Conservation (phyloP, 2,329 filamentous ascomycete genomes). For the Colletotrichum nymphaeae region DNA sequence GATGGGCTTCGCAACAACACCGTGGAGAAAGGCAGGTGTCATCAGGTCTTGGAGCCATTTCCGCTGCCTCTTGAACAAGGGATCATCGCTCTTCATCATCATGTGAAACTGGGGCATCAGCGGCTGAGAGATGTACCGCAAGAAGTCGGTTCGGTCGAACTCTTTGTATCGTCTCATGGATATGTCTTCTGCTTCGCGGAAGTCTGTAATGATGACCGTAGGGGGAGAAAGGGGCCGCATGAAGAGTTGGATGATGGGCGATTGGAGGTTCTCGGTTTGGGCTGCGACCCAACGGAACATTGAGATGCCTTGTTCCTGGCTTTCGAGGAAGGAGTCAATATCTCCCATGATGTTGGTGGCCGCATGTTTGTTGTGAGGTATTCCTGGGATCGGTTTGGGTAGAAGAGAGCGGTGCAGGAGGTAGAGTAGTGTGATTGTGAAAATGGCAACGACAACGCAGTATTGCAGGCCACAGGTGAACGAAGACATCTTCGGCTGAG, state of each 20-base stretch:
- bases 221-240: conserved; percentile 54
- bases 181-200: conserved; percentile 50
- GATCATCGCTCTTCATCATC: conserved; percentile 41
- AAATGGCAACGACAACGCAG: too few relatives aligned
- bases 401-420: conserved; percentile 35
- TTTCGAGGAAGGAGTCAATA: conserved; percentile 50
- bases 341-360: conserved; percentile 52
- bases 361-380: conserved; percentile 53
- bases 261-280: conserved; percentile 42
- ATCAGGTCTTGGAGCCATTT: conserved; percentile 52
- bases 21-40: conserved; percentile 46
- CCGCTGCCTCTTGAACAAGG: conserved; percentile 45
- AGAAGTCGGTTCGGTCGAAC: conserved; percentile 50
- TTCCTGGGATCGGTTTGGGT: conserved; percentile 55
- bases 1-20: conserved; percentile 45
- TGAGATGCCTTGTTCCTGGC: conserved; percentile 8
- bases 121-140: conserved; percentile 41
- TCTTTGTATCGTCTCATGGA: conserved; percentile 53
- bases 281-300: neutral
- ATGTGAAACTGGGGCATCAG: conserved; percentile 48
- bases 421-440: too few relatives aligned
- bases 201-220: conserved; percentile 54
- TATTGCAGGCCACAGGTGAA: too few relatives aligned
- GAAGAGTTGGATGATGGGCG: conserved; percentile 60
- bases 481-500: too few relatives aligned